These are phyloP conservation scores for Neurospora sp. DNA, from an alignment of 495 filamentous ascomycete genomes.

Conservation along the genomic window DNA sequence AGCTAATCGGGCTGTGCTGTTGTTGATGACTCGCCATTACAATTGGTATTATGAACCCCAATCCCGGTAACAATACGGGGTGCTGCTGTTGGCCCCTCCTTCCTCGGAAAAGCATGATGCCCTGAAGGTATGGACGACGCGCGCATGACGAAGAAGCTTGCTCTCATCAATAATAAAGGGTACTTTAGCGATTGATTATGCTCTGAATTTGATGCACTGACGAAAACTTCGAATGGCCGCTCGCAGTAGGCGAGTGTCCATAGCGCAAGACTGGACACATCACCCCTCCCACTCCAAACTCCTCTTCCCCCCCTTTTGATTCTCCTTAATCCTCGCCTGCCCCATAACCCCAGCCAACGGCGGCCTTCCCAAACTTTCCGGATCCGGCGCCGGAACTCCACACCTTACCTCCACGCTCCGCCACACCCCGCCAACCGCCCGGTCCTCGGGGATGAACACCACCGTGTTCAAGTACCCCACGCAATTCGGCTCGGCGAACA, in stretches of 20 bases:
- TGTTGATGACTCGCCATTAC: background rate
- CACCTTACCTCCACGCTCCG: conserved; percentile 29
- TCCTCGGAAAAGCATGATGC: background rate
- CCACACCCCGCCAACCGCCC: conserved; percentile 25
- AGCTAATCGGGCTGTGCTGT: background rate
- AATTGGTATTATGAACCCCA: background rate
- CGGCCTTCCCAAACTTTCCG: conserved; percentile 6
- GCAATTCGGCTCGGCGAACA: conserved; percentile 30
- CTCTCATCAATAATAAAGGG: too few species aligned
- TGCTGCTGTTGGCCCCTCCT: background rate
- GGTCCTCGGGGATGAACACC: conserved; percentile 28
- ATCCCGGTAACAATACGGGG: fast-evolving
- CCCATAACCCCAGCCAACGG: conserved; percentile 7
- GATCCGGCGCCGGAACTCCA: conserved; percentile 17
- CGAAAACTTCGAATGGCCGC: too few species aligned
- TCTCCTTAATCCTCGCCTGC: background rate
- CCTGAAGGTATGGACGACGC: background rate
- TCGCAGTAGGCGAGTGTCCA: too few species aligned
- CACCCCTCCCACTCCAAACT: too few species aligned
- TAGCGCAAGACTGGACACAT: too few species aligned
- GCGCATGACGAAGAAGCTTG: background rate
- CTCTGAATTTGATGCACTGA: too few species aligned
- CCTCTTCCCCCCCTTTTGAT: too few species aligned
- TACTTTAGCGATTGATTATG: too few species aligned
- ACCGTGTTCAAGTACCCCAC: conserved; percentile 28